phyloP scores from a whole-genome alignment of 1,284 basidiomycete genomes.

The Malassezia psittaci region DNA sequence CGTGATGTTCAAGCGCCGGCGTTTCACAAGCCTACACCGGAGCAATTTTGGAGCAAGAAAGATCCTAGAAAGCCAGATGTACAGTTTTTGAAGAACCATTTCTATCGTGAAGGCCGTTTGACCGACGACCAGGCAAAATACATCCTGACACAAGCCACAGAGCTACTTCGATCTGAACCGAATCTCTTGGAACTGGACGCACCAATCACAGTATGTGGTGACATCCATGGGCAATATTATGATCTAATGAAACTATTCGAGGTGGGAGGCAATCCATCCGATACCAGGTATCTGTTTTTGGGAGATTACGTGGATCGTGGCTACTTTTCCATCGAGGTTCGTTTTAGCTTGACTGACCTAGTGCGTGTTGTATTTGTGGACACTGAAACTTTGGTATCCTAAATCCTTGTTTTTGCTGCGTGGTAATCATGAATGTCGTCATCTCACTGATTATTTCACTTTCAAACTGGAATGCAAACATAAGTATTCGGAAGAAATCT shows the following conservation, averaged over 20 bases:
- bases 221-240: constrained; percentile 47
- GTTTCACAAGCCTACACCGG: constrained; percentile 78
- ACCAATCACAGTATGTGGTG: constrained; percentile 62
- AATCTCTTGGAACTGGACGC: constrained; percentile 85
- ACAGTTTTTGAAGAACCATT: constrained; percentile 96
- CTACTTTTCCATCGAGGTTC: constrained; percentile 45
- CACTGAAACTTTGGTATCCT: constrained; percentile 47
- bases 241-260: constrained; percentile 48
- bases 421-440: constrained; percentile 47
- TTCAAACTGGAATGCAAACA: constrained; percentile 48
- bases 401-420: constrained; percentile 46
- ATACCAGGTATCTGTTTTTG: constrained; percentile 46
- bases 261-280: constrained; percentile 46
- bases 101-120: constrained; percentile 80
- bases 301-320: constrained; percentile 47
- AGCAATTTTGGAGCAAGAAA: constrained; percentile 60
- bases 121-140: constrained; percentile 81
- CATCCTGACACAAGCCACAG: constrained; percentile 67
- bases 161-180: constrained; percentile 66
- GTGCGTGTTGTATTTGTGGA: constrained; percentile 46
- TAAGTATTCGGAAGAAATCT: constrained; percentile 48
- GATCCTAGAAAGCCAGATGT: constrained; percentile 55
- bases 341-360: constrained; percentile 6
- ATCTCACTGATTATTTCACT: constrained; percentile 47
- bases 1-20: constrained; percentile 55